A percentile compares a stretch with the other conserved stretches of the same genome.
Conservation (phyloP, 495 filamentous ascomycete species). For the Tuber magnatum region DNA sequence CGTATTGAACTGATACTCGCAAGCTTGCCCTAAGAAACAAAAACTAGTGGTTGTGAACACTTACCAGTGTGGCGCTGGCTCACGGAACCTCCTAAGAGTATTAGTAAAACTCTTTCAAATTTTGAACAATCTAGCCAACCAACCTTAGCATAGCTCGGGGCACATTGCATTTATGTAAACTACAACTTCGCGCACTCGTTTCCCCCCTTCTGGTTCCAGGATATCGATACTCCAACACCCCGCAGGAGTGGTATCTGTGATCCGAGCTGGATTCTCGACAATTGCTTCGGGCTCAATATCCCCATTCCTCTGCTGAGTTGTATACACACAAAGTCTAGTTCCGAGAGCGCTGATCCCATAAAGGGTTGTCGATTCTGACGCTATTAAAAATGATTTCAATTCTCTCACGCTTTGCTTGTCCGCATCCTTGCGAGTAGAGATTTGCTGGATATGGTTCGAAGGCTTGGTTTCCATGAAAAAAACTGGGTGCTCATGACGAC, state of each 20-base stretch:
- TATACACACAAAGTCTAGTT: background rate
- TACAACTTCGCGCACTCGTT: background rate
- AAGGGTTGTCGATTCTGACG: background rate
- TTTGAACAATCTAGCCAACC: background rate
- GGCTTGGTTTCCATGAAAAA: slow-evolving; percentile 14
- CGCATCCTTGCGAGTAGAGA: background rate
- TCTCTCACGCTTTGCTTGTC: background rate
- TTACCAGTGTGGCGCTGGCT: no score
- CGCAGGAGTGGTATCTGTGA: background rate
- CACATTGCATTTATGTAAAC: background rate
- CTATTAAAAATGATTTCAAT: background rate
- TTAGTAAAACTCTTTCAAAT: background rate
- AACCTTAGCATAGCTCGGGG: background rate
- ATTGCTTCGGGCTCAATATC: background rate
- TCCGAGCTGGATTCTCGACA: background rate
- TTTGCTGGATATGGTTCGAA: slow-evolving; percentile 4
- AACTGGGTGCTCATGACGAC: background rate
- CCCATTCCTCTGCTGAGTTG: background rate
- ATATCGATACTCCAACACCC: background rate
- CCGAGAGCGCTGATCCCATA: background rate
- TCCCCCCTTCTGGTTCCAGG: background rate
- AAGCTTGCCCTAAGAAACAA: no score
- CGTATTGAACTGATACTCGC: no score
- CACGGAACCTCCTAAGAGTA: background rate
- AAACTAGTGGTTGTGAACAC: no score